A percentile compares a stretch with the other conserved stretches of the same genome.
These are phyloP conservation scores for Leccinum aurantiacum DNA, from an alignment of 768 basidiomycete species.

Conservation along the genomic window DNA sequence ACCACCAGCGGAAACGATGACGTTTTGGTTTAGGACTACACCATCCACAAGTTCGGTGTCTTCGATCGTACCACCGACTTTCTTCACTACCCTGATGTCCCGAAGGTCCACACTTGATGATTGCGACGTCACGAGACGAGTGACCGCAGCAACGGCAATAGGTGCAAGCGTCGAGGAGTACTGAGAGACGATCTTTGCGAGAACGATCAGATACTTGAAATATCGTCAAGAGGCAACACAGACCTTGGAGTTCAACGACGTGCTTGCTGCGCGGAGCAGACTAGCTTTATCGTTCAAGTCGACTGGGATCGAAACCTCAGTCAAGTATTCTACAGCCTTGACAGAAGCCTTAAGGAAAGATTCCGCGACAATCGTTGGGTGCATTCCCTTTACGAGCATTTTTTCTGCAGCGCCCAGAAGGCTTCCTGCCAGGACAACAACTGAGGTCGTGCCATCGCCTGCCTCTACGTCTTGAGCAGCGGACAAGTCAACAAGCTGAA, in stretches of 20 bases:
- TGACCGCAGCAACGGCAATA: slow-evolving; percentile 96
- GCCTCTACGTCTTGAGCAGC: slow-evolving; percentile 98
- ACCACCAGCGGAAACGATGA: slow-evolving; percentile 86
- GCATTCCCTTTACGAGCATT: slow-evolving; percentile 94
- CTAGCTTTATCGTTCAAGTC: slow-evolving; percentile 85
- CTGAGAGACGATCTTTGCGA: slow-evolving; percentile 90
- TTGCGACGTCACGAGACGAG: slow-evolving; percentile 81
- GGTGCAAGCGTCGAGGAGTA: slow-evolving; percentile 98
- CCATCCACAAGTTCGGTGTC: slow-evolving; percentile 97
- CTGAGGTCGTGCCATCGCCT: slow-evolving; percentile 96
- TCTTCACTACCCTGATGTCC: slow-evolving; percentile 96
- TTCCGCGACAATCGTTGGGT: slow-evolving; percentile 96
- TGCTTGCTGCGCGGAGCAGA: slow-evolving; percentile 89
- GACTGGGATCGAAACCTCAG: slow-evolving; percentile 89
- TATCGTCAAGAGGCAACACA: slow-evolving; percentile 7
- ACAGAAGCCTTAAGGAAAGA: slow-evolving; percentile 89
- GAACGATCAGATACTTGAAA: slow-evolving; percentile 10
- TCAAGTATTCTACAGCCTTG: slow-evolving; percentile 92
- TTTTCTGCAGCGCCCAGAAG: slow-evolving; percentile 94
- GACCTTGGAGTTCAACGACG: slow-evolving; percentile 95
- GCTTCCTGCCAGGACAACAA: slow-evolving; percentile 94
- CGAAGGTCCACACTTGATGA: slow-evolving; percentile 96
- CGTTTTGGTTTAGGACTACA: slow-evolving; percentile 96
- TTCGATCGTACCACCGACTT: slow-evolving; percentile 98
- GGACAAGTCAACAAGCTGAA: slow-evolving; percentile 92